Conservation (phyloP, 257 asterid species). For the Solanum tarijense region DNA sequence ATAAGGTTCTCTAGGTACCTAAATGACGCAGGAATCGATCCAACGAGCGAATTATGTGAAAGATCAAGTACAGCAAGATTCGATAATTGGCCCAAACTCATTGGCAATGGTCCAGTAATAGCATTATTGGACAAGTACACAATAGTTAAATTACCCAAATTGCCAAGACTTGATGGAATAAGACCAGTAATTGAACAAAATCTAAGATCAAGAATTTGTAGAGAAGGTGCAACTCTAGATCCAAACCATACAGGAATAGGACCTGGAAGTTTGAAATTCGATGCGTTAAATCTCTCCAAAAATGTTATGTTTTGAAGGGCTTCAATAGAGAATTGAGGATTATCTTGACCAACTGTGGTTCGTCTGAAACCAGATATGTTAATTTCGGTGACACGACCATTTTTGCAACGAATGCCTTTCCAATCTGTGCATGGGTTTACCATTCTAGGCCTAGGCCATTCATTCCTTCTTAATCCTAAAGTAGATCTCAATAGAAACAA, state of each 20-base stretch:
- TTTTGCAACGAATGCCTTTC: slow-evolving; percentile 60
- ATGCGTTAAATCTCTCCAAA: slow-evolving; percentile 63
- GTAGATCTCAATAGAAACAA: slow-evolving; percentile 81
- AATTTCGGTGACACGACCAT: slow-evolving; percentile 55
- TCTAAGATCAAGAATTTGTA: slow-evolving; percentile 82
- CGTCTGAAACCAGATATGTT: slow-evolving; percentile 74
- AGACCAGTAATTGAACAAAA: slow-evolving; percentile 49
- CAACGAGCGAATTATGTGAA: slow-evolving; percentile 48
- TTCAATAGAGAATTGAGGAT: slow-evolving; percentile 69
- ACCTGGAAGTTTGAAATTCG: slow-evolving; percentile 58
- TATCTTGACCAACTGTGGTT: slow-evolving; percentile 48
- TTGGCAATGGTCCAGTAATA: slow-evolving; percentile 56
- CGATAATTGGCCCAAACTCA: slow-evolving; percentile 48
- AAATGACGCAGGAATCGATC: slow-evolving; percentile 36
- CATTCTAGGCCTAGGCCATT: slow-evolving; percentile 82
- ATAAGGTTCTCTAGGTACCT: slow-evolving; percentile 41
- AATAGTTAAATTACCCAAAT: slow-evolving; percentile 50
- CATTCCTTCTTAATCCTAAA: slow-evolving; percentile 67
- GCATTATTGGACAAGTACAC: slow-evolving; percentile 53
- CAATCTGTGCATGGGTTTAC: slow-evolving; percentile 63
- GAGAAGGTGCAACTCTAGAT: slow-evolving; percentile 20
- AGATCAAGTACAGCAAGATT: slow-evolving; percentile 57
- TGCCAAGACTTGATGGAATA: slow-evolving; percentile 61
- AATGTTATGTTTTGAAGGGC: slow-evolving; percentile 57
- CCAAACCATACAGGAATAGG: slow-evolving; percentile 82